A percentile compares a stretch with the other conserved stretches of the same genome.
Conservation (phyloP, 495 filamentous ascomycete species). For the Hamigera avellanea region DNA sequence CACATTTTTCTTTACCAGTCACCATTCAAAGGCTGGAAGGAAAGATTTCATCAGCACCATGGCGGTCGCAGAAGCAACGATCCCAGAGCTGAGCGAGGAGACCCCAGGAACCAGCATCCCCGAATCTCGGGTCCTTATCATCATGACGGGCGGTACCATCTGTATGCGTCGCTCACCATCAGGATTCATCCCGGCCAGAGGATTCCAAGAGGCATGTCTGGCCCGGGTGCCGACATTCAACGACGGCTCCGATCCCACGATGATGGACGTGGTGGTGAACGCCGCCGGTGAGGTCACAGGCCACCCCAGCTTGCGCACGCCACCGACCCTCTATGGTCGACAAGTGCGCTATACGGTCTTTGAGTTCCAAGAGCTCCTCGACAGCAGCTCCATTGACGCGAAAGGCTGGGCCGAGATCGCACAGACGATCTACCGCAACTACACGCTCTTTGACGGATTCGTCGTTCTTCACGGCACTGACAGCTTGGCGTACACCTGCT, state of each 20-base stretch:
- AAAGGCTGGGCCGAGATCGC: constrained; percentile 88
- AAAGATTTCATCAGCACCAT: too few species aligned
- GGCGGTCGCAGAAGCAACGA: constrained; percentile 9
- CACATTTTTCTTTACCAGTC: too few species aligned
- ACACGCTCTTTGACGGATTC: constrained; percentile 85
- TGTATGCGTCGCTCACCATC: constrained; percentile 72
- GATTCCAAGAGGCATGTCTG: constrained; percentile 77
- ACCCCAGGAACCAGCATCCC: constrained; percentile 16
- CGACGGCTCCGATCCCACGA: constrained; percentile 53
- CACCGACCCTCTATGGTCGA: constrained; percentile 66
- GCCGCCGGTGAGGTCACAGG: constrained; percentile 27
- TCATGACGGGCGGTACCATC: constrained; percentile 94
- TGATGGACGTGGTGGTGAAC: constrained; percentile 43
- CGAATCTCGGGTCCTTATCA: constrained; percentile 78
- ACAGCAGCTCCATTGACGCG: constrained; percentile 86
- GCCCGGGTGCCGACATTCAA: constrained; percentile 81
- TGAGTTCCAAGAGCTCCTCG: constrained; percentile 79
- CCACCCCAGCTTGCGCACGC: constrained; percentile 61
- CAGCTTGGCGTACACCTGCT: constrained; percentile 82
- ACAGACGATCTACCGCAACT: constrained; percentile 56
- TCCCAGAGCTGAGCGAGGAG: constrained; percentile 14
- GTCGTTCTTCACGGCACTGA: constrained; percentile 96
- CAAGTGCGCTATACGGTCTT: constrained; percentile 77
- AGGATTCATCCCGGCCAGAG: constrained; percentile 59
- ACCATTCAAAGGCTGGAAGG: too few species aligned